Evolutionary conservation across 2,329 filamentous ascomycete species (phyloP), one percentile per base, ranked within the genome.

Genomic region (Stachybotrys elegans): DNA sequence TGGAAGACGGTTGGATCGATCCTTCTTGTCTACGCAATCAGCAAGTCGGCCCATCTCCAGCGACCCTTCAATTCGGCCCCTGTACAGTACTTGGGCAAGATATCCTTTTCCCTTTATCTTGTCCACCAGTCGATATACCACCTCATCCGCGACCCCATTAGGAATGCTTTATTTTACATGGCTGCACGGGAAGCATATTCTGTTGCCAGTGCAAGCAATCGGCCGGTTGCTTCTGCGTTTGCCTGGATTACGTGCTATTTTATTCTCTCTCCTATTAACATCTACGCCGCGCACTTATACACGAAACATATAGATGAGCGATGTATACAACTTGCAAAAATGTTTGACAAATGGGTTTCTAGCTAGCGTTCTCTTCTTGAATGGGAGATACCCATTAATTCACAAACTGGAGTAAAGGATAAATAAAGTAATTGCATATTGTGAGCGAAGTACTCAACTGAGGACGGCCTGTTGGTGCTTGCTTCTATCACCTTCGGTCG

Each of bases 71-170:
- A 48, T 32, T 48, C 46, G 20, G 21, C 14, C 14, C 34, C 40
- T 13, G 42, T 48, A 23, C 46, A 48, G 20, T 48, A 48, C 27
- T 36, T 48, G 5, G 46, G 46, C 22, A 48, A 45, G 35, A 23
- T 48, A 21, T 48, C 46, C 2, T 48, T 48, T 40, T 43, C 46
- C 9, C 40, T 48, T 5, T 48, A 48, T 22, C 25, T 48, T 21
- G 46, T 48, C 25, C 46, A 48, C 29, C 46, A 48, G 37, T 45
- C 43, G 14, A 35, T 48, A 34, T 48, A 48, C 43, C 46, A 48
- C 21, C 34, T 48, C 16, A 5, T 45, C 16, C 46, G 43, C 12
- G 39, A 45, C 23, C 46, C 46, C 14, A 31, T 48, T 12, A 35
- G 43, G 22, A 23, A 48, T 23, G 5, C 12, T 13, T 21, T 48